Percentiles rank a stretch among this genome's conserved stretches.
phyloP scores from a whole-genome alignment of 352 stramenopile genomes.

The Globisporangium cederbergense region DNA sequence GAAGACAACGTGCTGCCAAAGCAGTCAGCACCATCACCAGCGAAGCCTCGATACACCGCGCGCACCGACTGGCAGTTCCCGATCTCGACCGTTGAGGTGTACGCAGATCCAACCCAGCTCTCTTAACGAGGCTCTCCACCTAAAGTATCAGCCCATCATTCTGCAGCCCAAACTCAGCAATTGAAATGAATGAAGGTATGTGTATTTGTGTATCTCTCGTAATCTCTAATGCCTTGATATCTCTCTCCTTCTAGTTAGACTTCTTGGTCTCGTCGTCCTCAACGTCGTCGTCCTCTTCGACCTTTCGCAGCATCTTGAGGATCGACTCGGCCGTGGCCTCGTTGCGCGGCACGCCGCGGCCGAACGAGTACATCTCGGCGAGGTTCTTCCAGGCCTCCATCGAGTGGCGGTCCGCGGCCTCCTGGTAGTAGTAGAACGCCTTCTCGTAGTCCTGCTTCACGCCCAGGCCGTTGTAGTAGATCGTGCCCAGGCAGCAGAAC shows the following conservation, averaged over 20 bases:
- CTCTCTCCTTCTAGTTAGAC: slow-evolving; percentile 1
- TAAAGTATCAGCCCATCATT: not conserved
- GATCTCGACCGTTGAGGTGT: slow-evolving; percentile 70
- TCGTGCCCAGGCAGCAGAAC: slow-evolving; percentile 73
- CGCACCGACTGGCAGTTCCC: slow-evolving; percentile 66
- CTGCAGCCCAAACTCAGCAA: not conserved
- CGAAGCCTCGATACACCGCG: slow-evolving; percentile 45
- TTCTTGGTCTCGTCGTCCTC: not conserved
- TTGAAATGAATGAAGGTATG: not conserved
- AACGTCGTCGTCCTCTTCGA: slow-evolving; percentile 10
- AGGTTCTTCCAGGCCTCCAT: slow-evolving; percentile 89
- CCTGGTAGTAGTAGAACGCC: slow-evolving; percentile 87
- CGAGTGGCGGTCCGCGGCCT: slow-evolving; percentile 76
- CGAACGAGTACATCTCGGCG: slow-evolving; percentile 82
- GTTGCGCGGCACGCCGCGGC: slow-evolving; percentile 72
- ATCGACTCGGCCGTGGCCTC: slow-evolving; percentile 78
- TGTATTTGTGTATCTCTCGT: not conserved
- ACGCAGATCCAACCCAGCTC: slow-evolving; percentile 40
- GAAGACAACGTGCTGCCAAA: slow-evolving; percentile 8
- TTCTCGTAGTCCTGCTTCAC: slow-evolving; percentile 67
- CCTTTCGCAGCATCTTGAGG: slow-evolving; percentile 70
- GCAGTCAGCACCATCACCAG: not conserved
- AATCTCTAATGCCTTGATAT: not conserved
- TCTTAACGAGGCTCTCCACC: not conserved
- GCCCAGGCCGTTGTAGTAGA: slow-evolving; percentile 78